Evolutionary conservation across 805 yeast genomes (phyloP), one percentile per base, ranked within the genome.

Genomic region (Metschnikowia orientalis): DNA sequence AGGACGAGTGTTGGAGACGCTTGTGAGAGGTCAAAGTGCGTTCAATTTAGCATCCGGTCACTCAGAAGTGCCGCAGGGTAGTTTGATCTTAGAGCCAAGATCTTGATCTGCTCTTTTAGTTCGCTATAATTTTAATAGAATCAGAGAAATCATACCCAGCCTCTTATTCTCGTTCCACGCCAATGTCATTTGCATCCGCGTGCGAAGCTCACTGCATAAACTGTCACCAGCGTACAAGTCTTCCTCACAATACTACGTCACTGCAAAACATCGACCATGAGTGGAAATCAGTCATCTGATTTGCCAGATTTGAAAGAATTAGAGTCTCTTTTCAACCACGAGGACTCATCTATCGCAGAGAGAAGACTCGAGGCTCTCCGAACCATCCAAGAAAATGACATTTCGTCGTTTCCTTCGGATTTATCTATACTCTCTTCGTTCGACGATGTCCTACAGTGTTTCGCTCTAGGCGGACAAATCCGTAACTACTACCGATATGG

Each of bases 401-500:
- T 44, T 16, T 35, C 45, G 9, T 46, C 51, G 14, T 53, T 56
- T 33, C 71, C 70, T 4, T 46, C 55, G n/a, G 55, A 56, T 16
- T 45, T 66, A 28, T 54, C 66, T 9, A 47, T 65, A 5, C 67
- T 80, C 34, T 86, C 90, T 26, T 92, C 92, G 1, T 80, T 89
- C 57, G 95, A 89, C 56, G 95, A 87, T 51, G 65, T 89, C 14
- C 71, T 88, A 28, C 79, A 76, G 28, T 90, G 97, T 55, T 87
- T 84, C 60, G 84, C 97, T 0, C 53, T 89, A 3, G 97, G 95
- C 3, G 97, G 97, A 1, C 96, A 89, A 53, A 61, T 85, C 13
- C 74, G 94, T 40, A 74, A 82, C 57, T 82, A 83, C 50, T 90
- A 89, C 54, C 66, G 97, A 34, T 82, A 77, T 51, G 97, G 97